A percentile compares a stretch with the other conserved stretches of the same genome.
phyloP scores from a whole-genome alignment of 805 yeast species.

The Pichia exigua region DNA sequence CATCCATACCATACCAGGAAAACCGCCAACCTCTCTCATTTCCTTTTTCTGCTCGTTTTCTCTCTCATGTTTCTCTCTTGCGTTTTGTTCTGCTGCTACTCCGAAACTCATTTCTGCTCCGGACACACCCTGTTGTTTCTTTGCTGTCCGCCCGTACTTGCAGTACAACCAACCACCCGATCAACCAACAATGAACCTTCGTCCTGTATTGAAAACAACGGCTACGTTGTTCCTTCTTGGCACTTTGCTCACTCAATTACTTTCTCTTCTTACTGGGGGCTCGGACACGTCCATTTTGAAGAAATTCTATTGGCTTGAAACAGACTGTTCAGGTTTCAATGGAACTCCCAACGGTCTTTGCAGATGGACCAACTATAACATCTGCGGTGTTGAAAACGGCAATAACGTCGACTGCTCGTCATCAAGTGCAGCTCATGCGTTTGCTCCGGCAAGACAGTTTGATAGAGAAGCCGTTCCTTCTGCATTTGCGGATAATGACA shows the following conservation, averaged over 20 bases:
- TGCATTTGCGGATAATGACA: slow-evolving; percentile 39
- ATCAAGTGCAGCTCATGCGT: slow-evolving; percentile 69
- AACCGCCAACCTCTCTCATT: no score
- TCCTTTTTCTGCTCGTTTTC: no score
- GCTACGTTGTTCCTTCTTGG: slow-evolving; percentile 20
- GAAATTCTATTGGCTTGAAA: slow-evolving; percentile 73
- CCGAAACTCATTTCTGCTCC: no score
- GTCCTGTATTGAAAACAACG: slow-evolving; percentile 1
- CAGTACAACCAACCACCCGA: no score
- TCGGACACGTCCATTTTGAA: slow-evolving; percentile 41
- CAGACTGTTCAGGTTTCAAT: slow-evolving; percentile 53
- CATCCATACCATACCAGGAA: no score
- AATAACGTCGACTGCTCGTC: slow-evolving; percentile 41
- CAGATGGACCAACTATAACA: slow-evolving; percentile 81
- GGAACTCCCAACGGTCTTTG: slow-evolving; percentile 35
- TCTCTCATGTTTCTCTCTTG: no score
- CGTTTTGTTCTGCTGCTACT: no score
- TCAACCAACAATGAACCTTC: slow-evolving; percentile 3
- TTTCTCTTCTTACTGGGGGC: slow-evolving; percentile 61
- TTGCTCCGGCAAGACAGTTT: slow-evolving; percentile 76
- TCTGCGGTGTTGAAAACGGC: slow-evolving; percentile 38
- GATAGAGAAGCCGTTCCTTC: slow-evolving; percentile 44
- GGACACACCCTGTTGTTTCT: no score
- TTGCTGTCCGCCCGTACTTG: no score
- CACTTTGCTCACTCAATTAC: slow-evolving; percentile 47